Conservation (phyloP, 805 yeast species). For the Kurtzmaniella cleridarum region DNA sequence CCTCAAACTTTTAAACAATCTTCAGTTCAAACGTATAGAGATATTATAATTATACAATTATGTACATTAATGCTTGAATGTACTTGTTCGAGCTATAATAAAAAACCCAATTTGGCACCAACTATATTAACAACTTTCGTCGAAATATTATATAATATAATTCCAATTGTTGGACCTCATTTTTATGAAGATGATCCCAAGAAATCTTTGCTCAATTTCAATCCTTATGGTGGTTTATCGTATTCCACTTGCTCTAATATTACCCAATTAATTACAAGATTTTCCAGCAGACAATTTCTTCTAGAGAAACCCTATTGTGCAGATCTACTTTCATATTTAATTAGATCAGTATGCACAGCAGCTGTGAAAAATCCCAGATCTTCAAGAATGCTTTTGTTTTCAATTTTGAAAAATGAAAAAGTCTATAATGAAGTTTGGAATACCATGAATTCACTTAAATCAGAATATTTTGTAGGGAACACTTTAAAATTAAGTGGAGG, state of each 20-base stretch:
- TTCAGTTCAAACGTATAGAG: constrained; percentile 28
- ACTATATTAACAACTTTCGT: constrained; percentile 39
- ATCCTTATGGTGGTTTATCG: constrained; percentile 41
- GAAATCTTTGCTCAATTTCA: constrained; percentile 22
- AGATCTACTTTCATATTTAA: constrained; percentile 54
- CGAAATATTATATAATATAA: constrained; percentile 57
- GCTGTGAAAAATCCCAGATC: constrained; percentile 46
- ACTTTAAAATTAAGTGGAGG: constrained; percentile 9
- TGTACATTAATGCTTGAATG: constrained; percentile 31
- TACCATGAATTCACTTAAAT: constrained; percentile 23
- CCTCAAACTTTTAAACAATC: constrained; percentile 43
- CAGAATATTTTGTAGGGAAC: constrained; percentile 19
- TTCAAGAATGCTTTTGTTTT: constrained; percentile 49
- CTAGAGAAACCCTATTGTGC: constrained; percentile 38
- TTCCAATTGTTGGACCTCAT: constrained; percentile 36
- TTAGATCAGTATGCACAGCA: constrained; percentile 51
- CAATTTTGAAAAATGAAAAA: constrained; percentile 39
- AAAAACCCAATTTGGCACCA: too few relatives aligned
- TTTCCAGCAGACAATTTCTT: constrained; percentile 32
- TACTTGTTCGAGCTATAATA: constrained; percentile 1
- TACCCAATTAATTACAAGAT: constrained; percentile 36
- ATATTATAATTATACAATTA: constrained; percentile 53
- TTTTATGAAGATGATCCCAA: constrained; percentile 13
- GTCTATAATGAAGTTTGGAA: constrained; percentile 30
- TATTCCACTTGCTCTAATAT: constrained; percentile 46